Evolutionary conservation across 148 eudicot species (phyloP), one percentile per base, ranked within the genome.

Genomic region (Vaccinium darrowii): DNA sequence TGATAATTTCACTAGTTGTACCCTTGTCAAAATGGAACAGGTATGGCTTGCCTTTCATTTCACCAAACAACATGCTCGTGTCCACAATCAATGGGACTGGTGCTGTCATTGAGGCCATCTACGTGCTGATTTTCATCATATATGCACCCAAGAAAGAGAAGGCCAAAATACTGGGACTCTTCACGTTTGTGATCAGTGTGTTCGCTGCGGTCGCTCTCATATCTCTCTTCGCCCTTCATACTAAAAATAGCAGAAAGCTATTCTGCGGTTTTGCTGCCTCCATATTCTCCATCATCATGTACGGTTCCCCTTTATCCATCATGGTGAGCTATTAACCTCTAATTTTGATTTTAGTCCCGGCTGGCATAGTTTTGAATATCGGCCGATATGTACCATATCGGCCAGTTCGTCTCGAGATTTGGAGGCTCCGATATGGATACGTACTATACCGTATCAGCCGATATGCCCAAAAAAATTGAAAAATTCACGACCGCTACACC

Each of bases 241-340:
- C 85, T 78, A 88, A 91, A 4, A 60, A 91, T 1, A 65, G 19
- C 15, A 85, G 98, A 86, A 96, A 91, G 87, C 71, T 96, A 16
- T 90, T 95, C 62, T 94, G 98, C 81, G 98, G 98, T 1, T 73
- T 91, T 74, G 95, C 93, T 12, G 95, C 98, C 36, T 84, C 94
- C 71, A 84, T 96, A 27, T 96, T 94, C 92, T 96, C 98, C 79
- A 92, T 96, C 88, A 91, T 96, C 27, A 96, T 95, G 98, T 96
- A 95, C 50, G 98, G 91, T 18, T 94, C 98, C 8, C 98, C 98
- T 60, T 90, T 95, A 16, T 91, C 98, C 25, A 89, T 94, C 90
- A 95, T 95, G 93, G 98, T 95, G 92, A 76, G 56, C 58, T 47
- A 7, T 5, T 56, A 50, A 76, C 19, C 53, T 19, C 10, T 82